Evolutionary conservation across 345 rosid genomes (phyloP), one percentile per base, ranked within the genome.

Genomic region (Dimocarpus longan): DNA sequence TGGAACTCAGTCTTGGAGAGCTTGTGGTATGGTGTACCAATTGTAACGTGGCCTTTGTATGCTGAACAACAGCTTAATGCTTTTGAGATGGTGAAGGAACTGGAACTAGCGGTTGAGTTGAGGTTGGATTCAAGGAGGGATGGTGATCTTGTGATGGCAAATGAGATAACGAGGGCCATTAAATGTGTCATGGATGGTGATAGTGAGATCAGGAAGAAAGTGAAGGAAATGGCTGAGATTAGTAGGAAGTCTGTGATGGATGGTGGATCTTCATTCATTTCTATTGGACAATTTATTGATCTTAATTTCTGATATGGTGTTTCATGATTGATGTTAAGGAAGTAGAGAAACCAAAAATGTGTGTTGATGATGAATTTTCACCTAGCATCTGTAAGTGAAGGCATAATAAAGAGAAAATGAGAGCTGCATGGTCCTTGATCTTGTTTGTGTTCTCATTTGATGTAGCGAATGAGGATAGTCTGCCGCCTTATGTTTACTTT

Each of bases 401-500:
- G 44, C 6, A 5, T 42, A 42, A 42, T 42, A 8, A 2, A 42
- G 44, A 42, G 44, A 42, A 42, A 42, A 42, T 0, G 44, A 42
- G 7, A 6, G 1, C 9, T 6, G 44, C 1, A 8, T 91, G 18
- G 73, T 87, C 60, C 67, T 88, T 3, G 92, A 87, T 71, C 66
- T 88, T 46, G 85, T 88, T 54, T 86, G 91, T 60, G 70, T 81
- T 1, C 75, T 86, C 5, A 59, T 85, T 91, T 19, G 82, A 85
- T 52, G 80, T 82, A 0, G 92, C 78, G 1, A 64, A 75, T 10
- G 87, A 85, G 8, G 74, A 87, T 22, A 75, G 66, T 46, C 83
- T 90, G 18, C 90, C 88, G 66, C 87, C 84, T 40, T 90, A 89
- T 78, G 66, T 89, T 11, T 87, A 79, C 77, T 44, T 63, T 2